These are phyloP conservation scores for Paradendryphiella salina DNA, from an alignment of 2,329 filamentous ascomycete species.

Conservation along the genomic window DNA sequence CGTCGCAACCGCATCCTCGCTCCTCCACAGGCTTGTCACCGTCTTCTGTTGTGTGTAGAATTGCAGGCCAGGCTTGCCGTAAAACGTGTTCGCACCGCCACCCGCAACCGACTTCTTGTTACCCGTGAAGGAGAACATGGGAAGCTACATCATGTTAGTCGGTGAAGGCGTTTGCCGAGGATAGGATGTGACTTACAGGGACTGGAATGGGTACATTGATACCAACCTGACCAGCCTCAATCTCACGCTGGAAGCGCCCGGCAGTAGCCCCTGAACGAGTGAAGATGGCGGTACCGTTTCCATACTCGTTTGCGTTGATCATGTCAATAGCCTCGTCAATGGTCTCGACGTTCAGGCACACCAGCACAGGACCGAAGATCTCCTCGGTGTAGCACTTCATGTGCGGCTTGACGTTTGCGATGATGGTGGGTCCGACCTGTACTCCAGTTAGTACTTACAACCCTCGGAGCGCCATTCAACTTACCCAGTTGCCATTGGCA, in stretches of 20 bases:
- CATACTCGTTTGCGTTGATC: constrained; percentile 85
- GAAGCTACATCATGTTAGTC: constrained; percentile 45
- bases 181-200: constrained; percentile 36
- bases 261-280: constrained; percentile 77
- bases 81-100: constrained; percentile 90
- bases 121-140: constrained; percentile 67
- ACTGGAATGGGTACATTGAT: constrained; percentile 82
- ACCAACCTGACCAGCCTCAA: constrained; percentile 83
- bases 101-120: constrained; percentile 89
- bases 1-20: constrained; percentile 78
- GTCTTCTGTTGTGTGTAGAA: constrained; percentile 99
- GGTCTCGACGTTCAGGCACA: constrained; percentile 76
- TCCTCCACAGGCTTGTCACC: constrained; percentile 84
- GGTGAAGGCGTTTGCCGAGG: background rate
- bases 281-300: constrained; percentile 85
- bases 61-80: constrained; percentile 86
- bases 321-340: constrained; percentile 78
- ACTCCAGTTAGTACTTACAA: constrained; percentile 19
- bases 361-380: constrained; percentile 82
- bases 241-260: constrained; percentile 75
- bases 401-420: constrained; percentile 74
- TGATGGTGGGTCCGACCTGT: constrained; percentile 77
- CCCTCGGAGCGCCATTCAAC: constrained; percentile 18
- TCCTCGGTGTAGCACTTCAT: constrained; percentile 87
- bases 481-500: constrained; percentile 77